Conservation (phyloP, 192 early-diverging fungal genomes). For the Radiomyces spectabilis region DNA sequence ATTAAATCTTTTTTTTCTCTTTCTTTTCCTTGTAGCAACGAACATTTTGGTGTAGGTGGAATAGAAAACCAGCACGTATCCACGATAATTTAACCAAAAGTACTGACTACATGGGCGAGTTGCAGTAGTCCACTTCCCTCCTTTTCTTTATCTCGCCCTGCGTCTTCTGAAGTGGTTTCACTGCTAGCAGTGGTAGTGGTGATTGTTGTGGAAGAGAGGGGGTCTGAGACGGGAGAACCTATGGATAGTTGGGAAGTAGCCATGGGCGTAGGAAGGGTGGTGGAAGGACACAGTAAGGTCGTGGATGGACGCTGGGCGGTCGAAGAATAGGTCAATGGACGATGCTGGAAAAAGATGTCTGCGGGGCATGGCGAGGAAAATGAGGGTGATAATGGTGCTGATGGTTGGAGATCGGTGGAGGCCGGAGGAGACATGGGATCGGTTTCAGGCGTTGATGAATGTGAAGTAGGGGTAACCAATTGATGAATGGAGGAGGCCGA, state of each 20-base stretch:
- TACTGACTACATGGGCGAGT: constrained; percentile 20
- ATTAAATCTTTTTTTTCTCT: not conserved
- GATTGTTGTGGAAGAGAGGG: not conserved
- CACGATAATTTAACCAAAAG: constrained; percentile 11
- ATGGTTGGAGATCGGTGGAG: too few relatives aligned
- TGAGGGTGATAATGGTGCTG: not conserved
- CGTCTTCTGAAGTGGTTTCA: not conserved
- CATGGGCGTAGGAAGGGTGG: not conserved
- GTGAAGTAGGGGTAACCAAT: too few relatives aligned
- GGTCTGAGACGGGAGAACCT: not conserved
- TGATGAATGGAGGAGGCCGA: too few relatives aligned
- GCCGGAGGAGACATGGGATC: too few relatives aligned
- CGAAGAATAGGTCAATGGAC: not conserved
- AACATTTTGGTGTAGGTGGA: not conserved
- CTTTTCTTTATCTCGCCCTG: too few relatives aligned
- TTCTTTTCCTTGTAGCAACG: not conserved
- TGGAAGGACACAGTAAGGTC: not conserved
- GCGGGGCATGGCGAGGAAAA: not conserved
- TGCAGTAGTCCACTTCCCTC: too few relatives aligned
- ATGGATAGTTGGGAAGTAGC: not conserved
- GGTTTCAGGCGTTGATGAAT: too few relatives aligned
- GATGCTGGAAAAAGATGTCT: constrained; percentile 1
- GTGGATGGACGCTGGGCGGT: not conserved
- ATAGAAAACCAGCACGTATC: not conserved
- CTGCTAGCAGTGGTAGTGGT: not conserved